phyloP scores from a whole-genome alignment of 352 stramenopile genomes.

The Globisporangium splendens region DNA sequence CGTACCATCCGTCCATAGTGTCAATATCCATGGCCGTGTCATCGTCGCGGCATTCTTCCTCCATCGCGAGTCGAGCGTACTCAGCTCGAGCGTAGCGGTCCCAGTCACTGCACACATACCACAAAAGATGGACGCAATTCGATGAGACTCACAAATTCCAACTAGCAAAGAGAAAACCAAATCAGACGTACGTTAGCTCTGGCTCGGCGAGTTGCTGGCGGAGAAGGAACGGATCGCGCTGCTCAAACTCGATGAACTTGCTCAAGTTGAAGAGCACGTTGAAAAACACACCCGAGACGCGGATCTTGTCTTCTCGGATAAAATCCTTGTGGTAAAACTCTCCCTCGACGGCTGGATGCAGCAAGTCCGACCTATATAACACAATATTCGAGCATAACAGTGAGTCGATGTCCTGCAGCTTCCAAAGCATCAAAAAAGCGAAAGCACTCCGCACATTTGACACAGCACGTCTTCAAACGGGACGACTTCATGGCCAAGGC shows the following conservation, averaged over 20 bases:
- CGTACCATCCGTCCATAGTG: conserved; percentile 88
- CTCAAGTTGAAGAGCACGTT: conserved; percentile 99
- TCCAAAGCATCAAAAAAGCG: conserved; percentile 15
- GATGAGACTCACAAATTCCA: neutral
- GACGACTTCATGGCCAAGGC: conserved; percentile 97
- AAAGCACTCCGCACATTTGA: conserved; percentile 89
- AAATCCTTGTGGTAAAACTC: conserved; percentile 82
- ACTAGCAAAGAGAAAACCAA: neutral
- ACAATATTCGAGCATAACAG: conserved; percentile 16
- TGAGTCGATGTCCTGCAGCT: conserved; percentile 22
- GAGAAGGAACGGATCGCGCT: conserved; percentile 96
- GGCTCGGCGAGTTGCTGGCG: conserved; percentile 90
- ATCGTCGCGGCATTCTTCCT: conserved; percentile 93
- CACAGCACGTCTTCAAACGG: conserved; percentile 98
- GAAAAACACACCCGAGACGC: conserved; percentile 96
- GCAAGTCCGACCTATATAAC: conserved; percentile 53
- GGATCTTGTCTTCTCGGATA: conserved; percentile 83
- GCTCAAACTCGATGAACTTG: conserved; percentile 99
- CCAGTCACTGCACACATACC: conserved; percentile 87
- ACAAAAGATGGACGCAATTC: neutral
- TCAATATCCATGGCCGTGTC: conserved; percentile 88
- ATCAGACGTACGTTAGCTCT: conserved; percentile 70
- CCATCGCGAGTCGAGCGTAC: conserved; percentile 96
- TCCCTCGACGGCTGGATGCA: conserved; percentile 72
- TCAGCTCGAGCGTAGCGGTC: conserved; percentile 96